Conservation (phyloP, 345 rosid genomes). For the Noccaea bulbosa region DNA sequence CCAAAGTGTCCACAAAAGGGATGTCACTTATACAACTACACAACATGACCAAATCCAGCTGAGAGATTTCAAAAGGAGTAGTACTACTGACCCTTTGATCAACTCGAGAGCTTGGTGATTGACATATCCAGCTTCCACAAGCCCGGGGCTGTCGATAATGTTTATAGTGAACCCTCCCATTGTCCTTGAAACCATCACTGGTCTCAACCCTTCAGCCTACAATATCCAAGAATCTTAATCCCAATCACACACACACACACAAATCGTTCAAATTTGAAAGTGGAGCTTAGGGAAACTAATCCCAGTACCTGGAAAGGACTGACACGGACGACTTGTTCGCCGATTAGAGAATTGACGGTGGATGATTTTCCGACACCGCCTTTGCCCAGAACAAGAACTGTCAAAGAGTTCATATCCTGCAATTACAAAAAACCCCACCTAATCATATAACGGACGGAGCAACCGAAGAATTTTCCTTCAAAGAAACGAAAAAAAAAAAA, state of each 20-base stretch:
- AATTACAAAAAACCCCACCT: conserved; percentile 10
- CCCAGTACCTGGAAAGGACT: conserved; percentile 65
- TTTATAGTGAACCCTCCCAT: conserved; percentile 77
- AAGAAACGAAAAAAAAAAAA: not conserved
- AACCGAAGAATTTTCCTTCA: not conserved
- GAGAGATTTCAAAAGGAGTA: not conserved
- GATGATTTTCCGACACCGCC: conserved; percentile 91
- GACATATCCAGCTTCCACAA: conserved; percentile 87
- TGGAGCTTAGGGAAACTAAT: conserved; percentile 3
- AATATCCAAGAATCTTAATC: not conserved
- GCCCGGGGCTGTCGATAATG: conserved; percentile 82
- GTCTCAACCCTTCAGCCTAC: conserved; percentile 74
- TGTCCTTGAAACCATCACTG: conserved; percentile 72
- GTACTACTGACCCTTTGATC: conserved; percentile 63
- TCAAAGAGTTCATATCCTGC: conserved; percentile 69
- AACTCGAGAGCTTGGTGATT: conserved; percentile 78
- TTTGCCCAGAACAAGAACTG: conserved; percentile 85
- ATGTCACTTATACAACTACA: no score
- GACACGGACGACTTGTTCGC: conserved; percentile 77
- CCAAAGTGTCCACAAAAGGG: conserved; percentile 24
- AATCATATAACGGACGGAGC: conserved; percentile 18
- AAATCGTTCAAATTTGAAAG: not conserved
- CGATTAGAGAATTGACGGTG: conserved; percentile 77
- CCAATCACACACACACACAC: no score
- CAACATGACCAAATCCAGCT: not conserved